Base-by-base conservation (phyloP, 441 rosid species). In the Geranium incanum region DNA sequence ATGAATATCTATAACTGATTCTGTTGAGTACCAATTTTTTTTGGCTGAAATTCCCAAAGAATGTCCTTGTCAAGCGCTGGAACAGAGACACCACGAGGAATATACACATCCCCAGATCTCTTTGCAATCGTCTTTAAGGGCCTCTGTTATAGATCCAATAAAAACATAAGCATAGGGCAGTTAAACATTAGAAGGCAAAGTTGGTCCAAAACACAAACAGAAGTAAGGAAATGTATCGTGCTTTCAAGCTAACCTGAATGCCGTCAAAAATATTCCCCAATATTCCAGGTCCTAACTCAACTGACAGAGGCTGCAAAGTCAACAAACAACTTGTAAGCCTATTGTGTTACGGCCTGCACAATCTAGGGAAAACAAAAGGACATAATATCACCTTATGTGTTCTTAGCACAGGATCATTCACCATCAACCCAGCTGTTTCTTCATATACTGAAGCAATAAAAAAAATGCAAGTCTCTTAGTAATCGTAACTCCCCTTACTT, bases 221-320 rank as follows among this genome's bases (percentile, higher is more conserved):
- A 60, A 21, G 66, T 19, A 60, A 60, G 21, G 12, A 60, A 60
- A 60, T 60, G 13, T 21, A 60, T 60, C 21, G 9, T 18, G 66
- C 13, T 19, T 72, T 43, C 70, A 72, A 55, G 72, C 75, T 74
- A 67, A 95, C 99, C 97, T 95, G 98, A 86, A 95, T 93, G 48
- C 99, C 99, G 72, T 95, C 99, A 76, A 95, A 93, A 71, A 91
- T 95, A 79, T 92, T 95, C 74, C 98, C 99, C 86, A 95, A 81
- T 63, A 95, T 95, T 84, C 99, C 99, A 39, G 99, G 98, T 78
- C 98, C 99, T 78, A 95, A 77, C 88, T 95, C 98, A 84, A 93
- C 97, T 6, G 99, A 95, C 43, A 93, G 84, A 71, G 99, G 99
- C 99, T 95, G 91, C 39, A 87, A 74, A 23, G 68, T 75, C 71